Evolutionary conservation across 371 early-diverging fungal species (phyloP).

Genomic region (Circinella minor): DNA sequence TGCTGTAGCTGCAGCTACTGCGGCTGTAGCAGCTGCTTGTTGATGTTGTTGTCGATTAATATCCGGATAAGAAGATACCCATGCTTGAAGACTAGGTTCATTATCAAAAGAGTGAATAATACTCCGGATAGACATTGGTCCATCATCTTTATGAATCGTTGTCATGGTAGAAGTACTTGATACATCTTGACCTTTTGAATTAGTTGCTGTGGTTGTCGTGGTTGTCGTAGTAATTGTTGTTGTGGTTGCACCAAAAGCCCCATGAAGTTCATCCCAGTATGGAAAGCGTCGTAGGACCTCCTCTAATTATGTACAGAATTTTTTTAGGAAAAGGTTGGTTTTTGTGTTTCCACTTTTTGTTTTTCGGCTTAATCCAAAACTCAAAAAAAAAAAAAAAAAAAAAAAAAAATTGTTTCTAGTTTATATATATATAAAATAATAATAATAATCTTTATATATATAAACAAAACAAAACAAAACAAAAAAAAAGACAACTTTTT

Average conservation of each 20-base stretch:
- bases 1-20: slow-evolving; percentile 20
- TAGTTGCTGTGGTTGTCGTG: slow-evolving; percentile 14
- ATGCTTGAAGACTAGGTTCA: slow-evolving; percentile 11
- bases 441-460: too few species aligned
- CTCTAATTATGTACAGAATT: slow-evolving; percentile 26
- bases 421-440: too few species aligned
- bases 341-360: background rate
- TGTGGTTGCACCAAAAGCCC: slow-evolving; percentile 31
- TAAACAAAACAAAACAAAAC: too few species aligned
- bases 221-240: slow-evolving; percentile 13
- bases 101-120: slow-evolving; percentile 21
- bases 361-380: slow-evolving; percentile 5
- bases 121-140: slow-evolving; percentile 49
- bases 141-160: slow-evolving; percentile 20
- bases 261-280: slow-evolving; percentile 54
- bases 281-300: slow-evolving; percentile 52
- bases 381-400: too few species aligned
- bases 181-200: slow-evolving; percentile 3
- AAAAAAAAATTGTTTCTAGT: background rate
- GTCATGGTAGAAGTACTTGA: slow-evolving; percentile 14
- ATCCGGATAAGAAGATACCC: slow-evolving; percentile 12
- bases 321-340: background rate
- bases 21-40: slow-evolving; percentile 21
- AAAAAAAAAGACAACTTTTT: too few species aligned
- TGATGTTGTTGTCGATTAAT: slow-evolving; percentile 19